Percentiles rank a stretch among this genome's conserved stretches.
Conservation (phyloP, 1,139 yeast species). For the Arxiozyma heterogenica region DNA sequence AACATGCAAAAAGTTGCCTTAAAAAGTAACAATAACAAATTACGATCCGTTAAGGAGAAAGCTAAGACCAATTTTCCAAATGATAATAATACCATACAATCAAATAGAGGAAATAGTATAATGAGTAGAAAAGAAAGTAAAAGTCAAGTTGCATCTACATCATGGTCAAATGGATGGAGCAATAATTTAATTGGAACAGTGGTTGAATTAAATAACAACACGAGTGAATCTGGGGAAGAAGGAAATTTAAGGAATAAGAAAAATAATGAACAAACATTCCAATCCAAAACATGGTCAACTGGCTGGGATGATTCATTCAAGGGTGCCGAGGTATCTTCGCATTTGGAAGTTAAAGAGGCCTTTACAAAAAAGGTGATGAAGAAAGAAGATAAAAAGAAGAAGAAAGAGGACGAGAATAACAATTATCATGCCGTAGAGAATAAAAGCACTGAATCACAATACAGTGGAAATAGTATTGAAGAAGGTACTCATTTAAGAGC, state of each 20-base stretch:
- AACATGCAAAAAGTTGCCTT: neutral
- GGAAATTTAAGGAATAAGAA: too few species aligned
- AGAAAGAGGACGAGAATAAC: neutral
- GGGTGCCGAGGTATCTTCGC: neutral
- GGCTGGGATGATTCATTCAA: neutral
- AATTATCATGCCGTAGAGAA: neutral
- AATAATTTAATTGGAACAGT: neutral
- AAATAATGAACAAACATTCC: neutral
- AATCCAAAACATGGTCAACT: neutral
- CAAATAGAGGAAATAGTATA: neutral
- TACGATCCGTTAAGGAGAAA: neutral
- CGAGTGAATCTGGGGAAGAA: too few species aligned
- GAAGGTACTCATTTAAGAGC: constrained; percentile 30
- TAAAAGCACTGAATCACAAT: neutral
- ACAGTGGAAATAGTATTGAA: constrained; percentile 18
- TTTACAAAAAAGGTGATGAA: neutral
- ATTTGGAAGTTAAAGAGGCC: neutral
- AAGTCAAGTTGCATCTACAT: neutral
- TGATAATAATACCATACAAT: neutral
- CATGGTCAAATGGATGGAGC: neutral
- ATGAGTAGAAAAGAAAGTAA: neutral
- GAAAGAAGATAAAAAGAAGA: neutral
- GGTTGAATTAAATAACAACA: neutral
- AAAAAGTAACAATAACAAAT: neutral
- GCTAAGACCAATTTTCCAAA: neutral